Conservation (phyloP, 768 basidiomycete species). For the Cyclocybe aegerita region DNA sequence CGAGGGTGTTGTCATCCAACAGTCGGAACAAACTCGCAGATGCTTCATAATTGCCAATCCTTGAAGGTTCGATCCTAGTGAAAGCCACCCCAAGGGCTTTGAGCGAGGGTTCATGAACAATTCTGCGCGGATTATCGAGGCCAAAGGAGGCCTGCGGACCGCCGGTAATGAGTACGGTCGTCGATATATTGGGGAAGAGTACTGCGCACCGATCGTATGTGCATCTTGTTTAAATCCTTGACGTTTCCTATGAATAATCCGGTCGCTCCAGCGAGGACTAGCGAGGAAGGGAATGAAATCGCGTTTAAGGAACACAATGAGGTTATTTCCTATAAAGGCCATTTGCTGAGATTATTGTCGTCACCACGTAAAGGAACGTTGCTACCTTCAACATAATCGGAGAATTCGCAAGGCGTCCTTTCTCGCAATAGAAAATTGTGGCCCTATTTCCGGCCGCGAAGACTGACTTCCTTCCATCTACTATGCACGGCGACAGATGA, state of each 20-base stretch:
- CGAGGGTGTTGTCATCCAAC: slow-evolving; percentile 63
- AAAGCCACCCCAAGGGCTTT: slow-evolving; percentile 70
- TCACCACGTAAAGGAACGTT: neutral
- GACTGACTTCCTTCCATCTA: slow-evolving; percentile 55
- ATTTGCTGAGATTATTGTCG: neutral
- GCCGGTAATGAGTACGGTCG: slow-evolving; percentile 3
- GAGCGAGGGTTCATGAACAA: slow-evolving; percentile 55
- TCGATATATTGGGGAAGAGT: slow-evolving; percentile 3
- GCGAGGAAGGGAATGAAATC: slow-evolving; percentile 43
- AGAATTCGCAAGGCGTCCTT: slow-evolving; percentile 61
- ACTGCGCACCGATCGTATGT: slow-evolving; percentile 68
- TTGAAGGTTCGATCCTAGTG: slow-evolving; percentile 48
- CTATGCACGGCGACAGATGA: slow-evolving; percentile 50
- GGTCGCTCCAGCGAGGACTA: slow-evolving; percentile 57
- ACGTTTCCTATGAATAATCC: slow-evolving; percentile 67
- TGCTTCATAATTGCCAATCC: slow-evolving; percentile 49
- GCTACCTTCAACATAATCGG: slow-evolving; percentile 68
- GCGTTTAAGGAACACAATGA: slow-evolving; percentile 54
- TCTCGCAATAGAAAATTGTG: slow-evolving; percentile 68
- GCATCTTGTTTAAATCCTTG: slow-evolving; percentile 70
- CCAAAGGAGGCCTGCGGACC: slow-evolving; percentile 65
- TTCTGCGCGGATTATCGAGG: slow-evolving; percentile 64
- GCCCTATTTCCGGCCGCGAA: slow-evolving; percentile 74
- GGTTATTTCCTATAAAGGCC: slow-evolving; percentile 41
- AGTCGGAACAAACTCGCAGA: slow-evolving; percentile 61